These are phyloP conservation scores for Antitrichia curtipendula DNA, from an alignment of 225 moss, liverwort and hornwort species.

Conservation along the genomic window DNA sequence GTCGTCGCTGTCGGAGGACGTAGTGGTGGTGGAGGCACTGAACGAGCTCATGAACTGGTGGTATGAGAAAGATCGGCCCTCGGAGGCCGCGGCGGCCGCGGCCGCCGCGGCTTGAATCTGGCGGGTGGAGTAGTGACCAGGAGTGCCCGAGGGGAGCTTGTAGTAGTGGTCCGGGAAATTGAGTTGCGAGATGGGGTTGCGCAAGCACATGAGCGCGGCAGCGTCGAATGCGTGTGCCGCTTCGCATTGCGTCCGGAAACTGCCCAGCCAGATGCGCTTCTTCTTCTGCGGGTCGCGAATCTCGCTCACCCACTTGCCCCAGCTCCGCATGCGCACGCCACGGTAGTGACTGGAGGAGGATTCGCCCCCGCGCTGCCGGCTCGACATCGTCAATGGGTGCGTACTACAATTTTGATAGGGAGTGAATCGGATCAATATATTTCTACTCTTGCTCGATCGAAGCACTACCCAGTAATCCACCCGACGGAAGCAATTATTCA, in stretches of 20 bases:
- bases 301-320: constrained; percentile 47
- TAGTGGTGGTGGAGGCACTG: neutral
- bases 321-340: constrained; percentile 26
- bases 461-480: neutral
- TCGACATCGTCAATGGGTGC: neutral
- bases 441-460: neutral
- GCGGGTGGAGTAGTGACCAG: constrained; percentile 11
- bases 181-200: neutral
- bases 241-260: constrained; percentile 16
- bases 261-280: constrained; percentile 39
- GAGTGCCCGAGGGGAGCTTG: constrained; percentile 1
- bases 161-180: constrained; percentile 23
- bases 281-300: constrained; percentile 19
- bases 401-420: neutral
- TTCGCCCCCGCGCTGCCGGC: neutral
- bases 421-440: no score
- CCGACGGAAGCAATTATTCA: neutral
- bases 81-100: constrained; percentile 8
- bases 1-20: constrained; percentile 32
- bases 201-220: constrained; percentile 26
- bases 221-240: constrained; percentile 37
- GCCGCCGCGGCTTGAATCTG: constrained; percentile 29
- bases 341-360: constrained; percentile 3
- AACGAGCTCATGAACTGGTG: constrained; percentile 14
- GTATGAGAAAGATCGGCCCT: constrained; percentile 23